Evolutionary conservation across 805 yeast species (phyloP), one percentile per base, ranked within the genome.

Genomic region (Nakazawaea holstii): DNA sequence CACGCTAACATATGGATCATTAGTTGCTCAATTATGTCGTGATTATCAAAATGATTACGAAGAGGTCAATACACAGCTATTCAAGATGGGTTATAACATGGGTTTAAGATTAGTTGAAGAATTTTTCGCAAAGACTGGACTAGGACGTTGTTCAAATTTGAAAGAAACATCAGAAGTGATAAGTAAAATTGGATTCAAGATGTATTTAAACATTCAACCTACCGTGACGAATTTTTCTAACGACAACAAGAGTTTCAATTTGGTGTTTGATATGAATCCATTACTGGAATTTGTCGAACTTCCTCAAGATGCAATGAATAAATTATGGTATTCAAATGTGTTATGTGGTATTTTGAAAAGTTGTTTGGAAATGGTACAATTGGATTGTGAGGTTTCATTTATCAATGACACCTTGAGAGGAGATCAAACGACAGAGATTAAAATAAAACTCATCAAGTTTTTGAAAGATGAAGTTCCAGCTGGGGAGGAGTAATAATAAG

Each of bases 381-480:
- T 94, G 57, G 95, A 91, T 49, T 89, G 91, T 44, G 96, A 91
- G 48, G 89, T 83, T 2, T 70, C 67, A 54, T 94, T 91, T 60
- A 77, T 88, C 2, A 79, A 83, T 54, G 99, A 94, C 60, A 80
- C 75, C 2, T 69, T 94, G 42, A 77, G 90, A 53, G 98, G 97
- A 0, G 92, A 89, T 55, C 82, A 82, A 10, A 68, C 67, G 27
- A 92, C 97, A 0, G 97, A 90, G 59, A 67, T 94, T 46, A 75
- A 84, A 51, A 77, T 94, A 40, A 81, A 80, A 56, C 69, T 94
- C 53, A 69, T 81, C 41, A 82, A 76, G 56, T 76, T 89, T 2
- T 69, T 92, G 55, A 89, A 86, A 59, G 99, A 94, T 61, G 99
- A 94, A 68, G 84, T 94, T 39, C 99, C 99, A 11, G 95, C 95